Percentiles rank a stretch among this genome's conserved stretches.
Evolutionary conservation across 495 filamentous ascomycete species (phyloP).

Genomic region (Aspergillus kassunensis): DNA sequence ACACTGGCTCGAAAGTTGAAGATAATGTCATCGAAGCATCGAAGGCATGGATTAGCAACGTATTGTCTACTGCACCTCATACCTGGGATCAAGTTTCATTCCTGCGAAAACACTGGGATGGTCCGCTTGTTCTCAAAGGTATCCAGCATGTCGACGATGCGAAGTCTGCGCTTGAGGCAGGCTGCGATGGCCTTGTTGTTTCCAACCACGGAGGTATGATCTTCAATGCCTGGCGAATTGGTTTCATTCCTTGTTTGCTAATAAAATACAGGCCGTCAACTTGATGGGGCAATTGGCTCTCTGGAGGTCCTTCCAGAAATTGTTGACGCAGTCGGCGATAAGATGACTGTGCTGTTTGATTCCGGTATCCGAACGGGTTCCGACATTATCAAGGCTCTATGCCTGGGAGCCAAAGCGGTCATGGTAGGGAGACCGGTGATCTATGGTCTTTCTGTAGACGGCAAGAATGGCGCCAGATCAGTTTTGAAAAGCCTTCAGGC

Average conservation of each 20-base stretch:
- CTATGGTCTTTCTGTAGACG: constrained; percentile 68
- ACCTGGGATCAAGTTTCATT: constrained; percentile 56
- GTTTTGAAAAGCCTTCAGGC: constrained; percentile 55
- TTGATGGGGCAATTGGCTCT: constrained; percentile 62
- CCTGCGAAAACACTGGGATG: constrained; percentile 56
- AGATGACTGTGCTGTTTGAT: constrained; percentile 60
- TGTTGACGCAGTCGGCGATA: constrained; percentile 52
- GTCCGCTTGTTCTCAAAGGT: constrained; percentile 50
- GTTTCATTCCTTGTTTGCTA: neutral
- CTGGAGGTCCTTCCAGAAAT: constrained; percentile 64
- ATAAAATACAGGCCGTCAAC: constrained; percentile 48
- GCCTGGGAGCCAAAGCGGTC: constrained; percentile 83
- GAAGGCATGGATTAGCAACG: constrained; percentile 45
- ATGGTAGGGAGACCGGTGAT: constrained; percentile 83
- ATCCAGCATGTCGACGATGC: constrained; percentile 52
- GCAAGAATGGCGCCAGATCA: constrained; percentile 54
- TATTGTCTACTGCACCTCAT: constrained; percentile 49
- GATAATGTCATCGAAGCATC: constrained; percentile 44
- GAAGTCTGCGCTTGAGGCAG: constrained; percentile 40
- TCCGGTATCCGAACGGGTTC: constrained; percentile 57
- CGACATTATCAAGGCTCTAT: constrained; percentile 80
- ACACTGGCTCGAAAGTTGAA: constrained; percentile 43
- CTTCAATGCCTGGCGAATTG: neutral
- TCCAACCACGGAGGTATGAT: constrained; percentile 51
- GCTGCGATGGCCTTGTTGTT: constrained; percentile 51